Percentiles rank a stretch among this genome's conserved stretches.
Evolutionary conservation across 169 alveolate species (phyloP).

Genomic region (Nephromyces sp.): DNA sequence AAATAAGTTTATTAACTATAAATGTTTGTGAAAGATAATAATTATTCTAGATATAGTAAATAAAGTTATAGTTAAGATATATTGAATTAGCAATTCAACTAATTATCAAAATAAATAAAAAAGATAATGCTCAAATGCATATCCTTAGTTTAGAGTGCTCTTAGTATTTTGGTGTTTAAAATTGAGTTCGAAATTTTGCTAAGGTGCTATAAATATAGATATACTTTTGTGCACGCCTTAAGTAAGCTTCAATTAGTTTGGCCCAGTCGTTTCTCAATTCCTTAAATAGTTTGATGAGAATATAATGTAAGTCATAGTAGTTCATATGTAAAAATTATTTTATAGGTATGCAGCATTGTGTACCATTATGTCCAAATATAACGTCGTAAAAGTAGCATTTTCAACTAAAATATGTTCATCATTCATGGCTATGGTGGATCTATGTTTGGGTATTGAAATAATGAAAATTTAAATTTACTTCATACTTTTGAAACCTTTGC

Average conservation of each 20-base stretch:
- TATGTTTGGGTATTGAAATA: background rate
- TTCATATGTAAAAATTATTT: background rate
- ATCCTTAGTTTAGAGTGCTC: too few species aligned
- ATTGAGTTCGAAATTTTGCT: too few species aligned
- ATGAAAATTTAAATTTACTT: background rate
- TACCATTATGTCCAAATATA: background rate
- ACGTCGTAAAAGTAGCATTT: slow-evolving; percentile 1
- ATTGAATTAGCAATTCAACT: too few species aligned
- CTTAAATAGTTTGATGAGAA: slow-evolving; percentile 14
- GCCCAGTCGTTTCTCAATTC: slow-evolving; percentile 53
- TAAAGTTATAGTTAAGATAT: too few species aligned
- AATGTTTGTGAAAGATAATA: too few species aligned
- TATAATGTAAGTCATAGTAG: background rate
- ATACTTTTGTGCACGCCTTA: slow-evolving; percentile 40
- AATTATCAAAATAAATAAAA: too few species aligned
- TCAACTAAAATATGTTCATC: background rate
- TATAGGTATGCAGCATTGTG: background rate
- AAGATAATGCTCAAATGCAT: too few species aligned
- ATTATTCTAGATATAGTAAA: too few species aligned
- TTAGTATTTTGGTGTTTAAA: too few species aligned
- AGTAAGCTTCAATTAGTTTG: slow-evolving; percentile 48
- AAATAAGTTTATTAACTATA: too few species aligned
- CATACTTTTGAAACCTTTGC: slow-evolving; percentile 55
- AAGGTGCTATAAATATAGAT: too few species aligned
- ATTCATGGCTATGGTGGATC: too few species aligned